Conservation (phyloP, 2,329 filamentous ascomycete genomes). For the Penicillium sp. region DNA sequence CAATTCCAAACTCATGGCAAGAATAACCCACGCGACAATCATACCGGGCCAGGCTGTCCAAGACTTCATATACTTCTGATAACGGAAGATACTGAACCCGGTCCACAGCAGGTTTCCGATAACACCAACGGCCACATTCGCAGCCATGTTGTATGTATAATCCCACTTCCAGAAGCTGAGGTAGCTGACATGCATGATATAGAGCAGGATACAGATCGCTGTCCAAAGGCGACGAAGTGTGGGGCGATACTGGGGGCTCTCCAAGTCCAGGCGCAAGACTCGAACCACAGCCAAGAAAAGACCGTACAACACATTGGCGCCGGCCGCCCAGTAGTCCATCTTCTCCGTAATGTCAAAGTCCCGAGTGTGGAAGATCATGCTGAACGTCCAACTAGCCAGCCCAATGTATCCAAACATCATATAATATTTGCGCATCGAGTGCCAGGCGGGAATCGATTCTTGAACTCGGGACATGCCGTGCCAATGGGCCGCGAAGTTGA, state of each 20-base stretch:
- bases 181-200: slow-evolving; percentile 78
- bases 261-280: slow-evolving; percentile 79
- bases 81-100: slow-evolving; percentile 78
- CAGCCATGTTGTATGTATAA: slow-evolving; percentile 97
- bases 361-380: slow-evolving; percentile 88
- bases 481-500: slow-evolving; percentile 88
- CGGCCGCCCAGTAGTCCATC: slow-evolving; percentile 94
- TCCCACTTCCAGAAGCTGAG: slow-evolving; percentile 87
- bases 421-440: slow-evolving; percentile 82
- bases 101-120: slow-evolving; percentile 85
- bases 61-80: slow-evolving; percentile 69
- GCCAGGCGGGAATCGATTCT: slow-evolving; percentile 71
- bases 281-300: slow-evolving; percentile 84
- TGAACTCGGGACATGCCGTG: slow-evolving; percentile 75
- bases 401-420: slow-evolving; percentile 79
- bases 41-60: slow-evolving; percentile 92
- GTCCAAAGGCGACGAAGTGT: slow-evolving; percentile 77
- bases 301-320: slow-evolving; percentile 87
- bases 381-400: slow-evolving; percentile 83
- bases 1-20: slow-evolving; percentile 94
- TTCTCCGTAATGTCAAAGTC: slow-evolving; percentile 89
- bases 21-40: slow-evolving; percentile 87
- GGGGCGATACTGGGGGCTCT: slow-evolving; percentile 53
- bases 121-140: slow-evolving; percentile 82
- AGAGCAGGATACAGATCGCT: slow-evolving; percentile 71